Conservation (phyloP, 495 filamentous ascomycete species). For the Penicillium silybi region DNA sequence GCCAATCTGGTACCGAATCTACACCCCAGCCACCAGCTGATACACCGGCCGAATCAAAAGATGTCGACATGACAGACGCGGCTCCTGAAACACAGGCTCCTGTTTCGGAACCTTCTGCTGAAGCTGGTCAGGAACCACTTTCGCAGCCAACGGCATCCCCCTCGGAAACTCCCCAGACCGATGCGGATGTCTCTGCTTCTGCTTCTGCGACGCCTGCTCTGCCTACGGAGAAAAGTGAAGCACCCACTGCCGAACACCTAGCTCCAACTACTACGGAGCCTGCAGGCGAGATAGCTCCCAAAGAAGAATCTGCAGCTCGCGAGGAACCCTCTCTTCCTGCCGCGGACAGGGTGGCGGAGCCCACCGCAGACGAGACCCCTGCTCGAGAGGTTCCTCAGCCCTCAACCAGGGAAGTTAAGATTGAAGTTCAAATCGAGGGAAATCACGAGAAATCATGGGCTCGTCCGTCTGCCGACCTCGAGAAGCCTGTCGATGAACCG, state of each 20-base stretch:
- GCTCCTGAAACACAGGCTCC: conserved; percentile 23
- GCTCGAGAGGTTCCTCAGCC: background rate
- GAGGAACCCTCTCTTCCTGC: background rate
- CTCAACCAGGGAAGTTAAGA: conserved; percentile 4
- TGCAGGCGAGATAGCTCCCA: background rate
- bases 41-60: conserved; percentile 19
- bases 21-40: conserved; percentile 15
- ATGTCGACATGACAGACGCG: conserved; percentile 23
- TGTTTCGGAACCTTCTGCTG: conserved; percentile 17
- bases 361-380: background rate
- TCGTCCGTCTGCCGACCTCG: conserved; percentile 2
- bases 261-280: background rate
- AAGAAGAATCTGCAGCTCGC: background rate
- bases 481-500: conserved; percentile 3
- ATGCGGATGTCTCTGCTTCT: background rate
- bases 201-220: conserved; percentile 3
- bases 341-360: background rate
- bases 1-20: conserved; percentile 22
- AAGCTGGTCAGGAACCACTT: background rate
- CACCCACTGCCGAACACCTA: background rate
- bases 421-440: background rate
- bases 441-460: background rate
- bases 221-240: conserved; percentile 3
- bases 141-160: background rate
- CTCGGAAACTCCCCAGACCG: conserved; percentile 1